Evolutionary conservation across 805 yeast genomes (phyloP).

Genomic region (Starmerella stigmatis): DNA sequence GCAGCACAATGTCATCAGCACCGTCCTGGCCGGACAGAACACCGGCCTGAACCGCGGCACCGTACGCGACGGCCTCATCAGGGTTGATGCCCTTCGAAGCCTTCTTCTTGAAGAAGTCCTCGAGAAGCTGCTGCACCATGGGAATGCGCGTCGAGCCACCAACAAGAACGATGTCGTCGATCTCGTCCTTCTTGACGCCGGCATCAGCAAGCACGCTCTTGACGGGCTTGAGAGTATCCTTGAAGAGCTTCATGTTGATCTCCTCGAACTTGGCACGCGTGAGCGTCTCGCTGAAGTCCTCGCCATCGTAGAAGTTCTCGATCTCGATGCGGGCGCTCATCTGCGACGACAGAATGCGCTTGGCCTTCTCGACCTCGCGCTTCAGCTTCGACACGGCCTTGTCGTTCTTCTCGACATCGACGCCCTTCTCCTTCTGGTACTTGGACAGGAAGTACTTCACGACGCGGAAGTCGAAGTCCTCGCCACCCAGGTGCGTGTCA

Average conservation of each 20-base stretch:
- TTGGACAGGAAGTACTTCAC: slow-evolving; percentile 72
- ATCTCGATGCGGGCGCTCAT: slow-evolving; percentile 94
- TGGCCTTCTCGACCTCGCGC: slow-evolving; percentile 97
- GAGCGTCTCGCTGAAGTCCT: slow-evolving; percentile 88
- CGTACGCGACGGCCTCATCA: slow-evolving; percentile 98
- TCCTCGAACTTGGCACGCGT: slow-evolving; percentile 98
- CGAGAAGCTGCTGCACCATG: slow-evolving; percentile 88
- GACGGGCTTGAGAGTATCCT: slow-evolving; percentile 90
- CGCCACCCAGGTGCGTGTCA: slow-evolving; percentile 97
- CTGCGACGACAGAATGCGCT: slow-evolving; percentile 90
- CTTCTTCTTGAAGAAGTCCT: slow-evolving; percentile 82
- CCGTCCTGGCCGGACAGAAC: slow-evolving; percentile 92
- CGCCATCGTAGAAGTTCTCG: slow-evolving; percentile 88
- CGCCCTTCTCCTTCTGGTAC: slow-evolving; percentile 85
- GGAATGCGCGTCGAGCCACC: slow-evolving; percentile 99
- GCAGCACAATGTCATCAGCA: slow-evolving; percentile 75
- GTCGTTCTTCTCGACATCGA: slow-evolving; percentile 69
- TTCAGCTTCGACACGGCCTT: slow-evolving; percentile 87
- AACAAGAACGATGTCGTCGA: slow-evolving; percentile 90
- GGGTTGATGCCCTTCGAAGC: slow-evolving; percentile 97
- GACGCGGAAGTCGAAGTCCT: slow-evolving; percentile 84
- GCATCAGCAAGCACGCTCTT: slow-evolving; percentile 93
- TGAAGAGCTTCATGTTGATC: slow-evolving; percentile 82
- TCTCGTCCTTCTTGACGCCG: slow-evolving; percentile 72
- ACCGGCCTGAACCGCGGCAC: slow-evolving; percentile 99